Evolutionary conservation across 495 filamentous ascomycete species (phyloP).

Genomic region (Xylaria longipes): DNA sequence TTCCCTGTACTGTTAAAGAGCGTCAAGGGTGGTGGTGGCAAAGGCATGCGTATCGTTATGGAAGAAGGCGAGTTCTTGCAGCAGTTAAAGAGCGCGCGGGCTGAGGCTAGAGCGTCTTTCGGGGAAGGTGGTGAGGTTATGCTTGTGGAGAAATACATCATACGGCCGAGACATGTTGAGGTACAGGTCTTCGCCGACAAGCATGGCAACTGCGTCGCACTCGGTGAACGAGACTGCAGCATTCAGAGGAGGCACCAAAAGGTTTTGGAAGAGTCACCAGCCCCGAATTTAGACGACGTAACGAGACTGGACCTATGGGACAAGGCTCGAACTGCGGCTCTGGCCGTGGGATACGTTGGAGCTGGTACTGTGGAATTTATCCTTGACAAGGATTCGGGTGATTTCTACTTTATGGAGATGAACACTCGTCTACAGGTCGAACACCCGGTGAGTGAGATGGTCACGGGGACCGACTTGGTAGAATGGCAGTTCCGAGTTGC

Average conservation of each 20-base stretch:
- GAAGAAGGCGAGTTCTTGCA: constrained; percentile 77
- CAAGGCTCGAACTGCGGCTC: constrained; percentile 86
- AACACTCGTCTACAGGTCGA: constrained; percentile 97
- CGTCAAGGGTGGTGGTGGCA: constrained; percentile 94
- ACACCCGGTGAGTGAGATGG: constrained; percentile 96
- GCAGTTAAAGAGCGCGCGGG: constrained; percentile 85
- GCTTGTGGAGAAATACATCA: constrained; percentile 96
- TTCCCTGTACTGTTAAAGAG: constrained; percentile 97
- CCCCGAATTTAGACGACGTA: constrained; percentile 79
- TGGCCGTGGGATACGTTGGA: constrained; percentile 93
- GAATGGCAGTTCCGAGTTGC: constrained; percentile 96
- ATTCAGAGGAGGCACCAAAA: constrained; percentile 93
- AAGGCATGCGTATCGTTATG: constrained; percentile 96
- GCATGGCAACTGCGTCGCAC: constrained; percentile 80
- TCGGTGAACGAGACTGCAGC: constrained; percentile 88
- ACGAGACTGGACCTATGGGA: constrained; percentile 90
- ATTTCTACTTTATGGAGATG: constrained; percentile 99
- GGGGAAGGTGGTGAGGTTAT: constrained; percentile 87
- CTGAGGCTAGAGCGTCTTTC: constrained; percentile 89
- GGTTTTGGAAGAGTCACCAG: constrained; percentile 95
- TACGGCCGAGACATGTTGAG: constrained; percentile 92
- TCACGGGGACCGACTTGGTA: constrained; percentile 93
- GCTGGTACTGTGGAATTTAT: constrained; percentile 99
- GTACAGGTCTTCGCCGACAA: constrained; percentile 97
- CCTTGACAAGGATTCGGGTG: constrained; percentile 90